Evolutionary conservation across 441 rosid genomes (phyloP).

Genomic region (Gossypium trilobum): DNA sequence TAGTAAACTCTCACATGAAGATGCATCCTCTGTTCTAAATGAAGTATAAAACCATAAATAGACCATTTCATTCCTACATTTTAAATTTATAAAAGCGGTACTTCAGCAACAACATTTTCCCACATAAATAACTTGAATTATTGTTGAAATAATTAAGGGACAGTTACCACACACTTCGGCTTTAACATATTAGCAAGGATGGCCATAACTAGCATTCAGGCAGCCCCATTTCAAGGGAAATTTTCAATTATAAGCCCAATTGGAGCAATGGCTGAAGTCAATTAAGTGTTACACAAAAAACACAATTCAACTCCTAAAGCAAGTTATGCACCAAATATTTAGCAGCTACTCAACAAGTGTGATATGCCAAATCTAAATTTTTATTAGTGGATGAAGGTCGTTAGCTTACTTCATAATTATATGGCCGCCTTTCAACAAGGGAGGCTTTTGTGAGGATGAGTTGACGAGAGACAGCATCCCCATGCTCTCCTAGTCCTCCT

Average conservation of each 20-base stretch:
- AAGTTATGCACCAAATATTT: conserved; percentile 1
- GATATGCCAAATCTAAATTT: conserved; percentile 5
- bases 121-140: not conserved
- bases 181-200: conserved; percentile 2
- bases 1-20: not conserved
- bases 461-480: conserved; percentile 83
- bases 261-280: not conserved
- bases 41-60: not conserved
- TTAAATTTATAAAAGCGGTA: not conserved
- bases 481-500: conserved; percentile 96
- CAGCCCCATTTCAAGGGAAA: not conserved
- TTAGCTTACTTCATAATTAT: conserved; percentile 97
- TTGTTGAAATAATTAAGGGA: not conserved
- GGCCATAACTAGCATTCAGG: conserved; percentile 1
- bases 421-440: conserved; percentile 85
- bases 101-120: not conserved
- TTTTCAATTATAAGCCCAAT: not conserved
- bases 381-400: conserved; percentile 20
- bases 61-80: not conserved
- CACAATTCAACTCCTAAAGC: not conserved
- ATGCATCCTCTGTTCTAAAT: not conserved
- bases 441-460: conserved; percentile 87
- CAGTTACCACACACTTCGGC: not conserved
- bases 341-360: not conserved
- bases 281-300: not conserved